Conservation (phyloP, 179 eudicot species). For the Spinacia oleracea region DNA sequence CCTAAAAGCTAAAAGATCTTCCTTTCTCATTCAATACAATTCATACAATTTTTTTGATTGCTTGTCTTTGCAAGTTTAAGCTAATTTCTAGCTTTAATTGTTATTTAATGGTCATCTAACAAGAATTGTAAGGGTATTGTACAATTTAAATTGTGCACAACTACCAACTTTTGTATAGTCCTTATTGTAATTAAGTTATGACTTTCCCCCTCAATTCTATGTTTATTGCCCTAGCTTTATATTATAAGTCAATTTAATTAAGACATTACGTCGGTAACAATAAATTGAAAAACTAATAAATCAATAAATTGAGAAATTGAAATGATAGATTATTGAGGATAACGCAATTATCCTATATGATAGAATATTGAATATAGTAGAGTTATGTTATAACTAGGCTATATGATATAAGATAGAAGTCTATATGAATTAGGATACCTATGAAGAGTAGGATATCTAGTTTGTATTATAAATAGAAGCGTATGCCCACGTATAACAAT, state of each 20-base stretch:
- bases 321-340: too few relatives aligned
- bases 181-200: background rate
- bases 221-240: background rate
- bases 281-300: background rate
- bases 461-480: too few relatives aligned
- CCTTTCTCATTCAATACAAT: background rate
- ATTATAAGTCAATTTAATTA: background rate
- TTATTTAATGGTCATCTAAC: background rate
- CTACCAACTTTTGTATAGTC: background rate
- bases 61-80: background rate
- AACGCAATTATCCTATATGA: too few relatives aligned
- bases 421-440: too few relatives aligned
- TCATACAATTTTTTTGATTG: constrained; percentile 10
- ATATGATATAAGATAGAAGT: too few relatives aligned
- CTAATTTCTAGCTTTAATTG: background rate
- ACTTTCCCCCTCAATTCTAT: background rate
- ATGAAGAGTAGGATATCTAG: too few relatives aligned
- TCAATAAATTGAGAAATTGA: too few relatives aligned
- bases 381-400: too few relatives aligned
- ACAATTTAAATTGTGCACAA: background rate
- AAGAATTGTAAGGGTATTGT: background rate
- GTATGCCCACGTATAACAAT: too few relatives aligned
- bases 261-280: too few relatives aligned
- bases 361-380: too few relatives aligned
- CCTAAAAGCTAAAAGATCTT: background rate